Conservation (phyloP, 2,329 filamentous ascomycete genomes). For the Teratosphaeriaceae sp. region DNA sequence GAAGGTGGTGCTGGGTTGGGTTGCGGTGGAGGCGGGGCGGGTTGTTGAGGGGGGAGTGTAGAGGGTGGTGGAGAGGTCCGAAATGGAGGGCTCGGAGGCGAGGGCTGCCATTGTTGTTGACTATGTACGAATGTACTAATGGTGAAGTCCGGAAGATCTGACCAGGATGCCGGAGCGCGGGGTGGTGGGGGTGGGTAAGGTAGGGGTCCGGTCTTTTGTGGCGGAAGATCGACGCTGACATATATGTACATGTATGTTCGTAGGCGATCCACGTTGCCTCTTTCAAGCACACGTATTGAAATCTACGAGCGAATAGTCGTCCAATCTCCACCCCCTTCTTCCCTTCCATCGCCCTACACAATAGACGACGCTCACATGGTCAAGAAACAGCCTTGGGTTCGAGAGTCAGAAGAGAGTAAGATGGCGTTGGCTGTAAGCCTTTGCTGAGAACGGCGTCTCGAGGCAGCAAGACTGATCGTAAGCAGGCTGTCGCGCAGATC, state of each 20-base stretch:
- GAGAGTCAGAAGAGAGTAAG: conserved; percentile 4
- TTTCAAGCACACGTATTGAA: too few species aligned
- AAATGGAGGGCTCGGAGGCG: background rate
- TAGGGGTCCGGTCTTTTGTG: too few species aligned
- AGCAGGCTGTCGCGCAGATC: conserved; percentile 79
- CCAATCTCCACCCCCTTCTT: too few species aligned
- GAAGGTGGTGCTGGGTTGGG: conserved; percentile 25
- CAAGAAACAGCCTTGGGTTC: conserved; percentile 8
- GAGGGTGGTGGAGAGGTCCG: background rate
- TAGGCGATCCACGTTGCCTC: too few species aligned
- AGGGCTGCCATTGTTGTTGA: conserved; percentile 4
- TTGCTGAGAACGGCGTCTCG: background rate
- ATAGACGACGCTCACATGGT: conserved; percentile 5
- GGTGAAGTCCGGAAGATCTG: too few species aligned
- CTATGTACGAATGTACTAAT: too few species aligned
- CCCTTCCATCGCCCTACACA: background rate
- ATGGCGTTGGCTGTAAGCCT: conserved; percentile 22
- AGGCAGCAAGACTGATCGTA: background rate
- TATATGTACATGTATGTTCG: too few species aligned
- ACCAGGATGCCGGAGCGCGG: too few species aligned
- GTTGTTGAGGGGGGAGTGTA: conserved; percentile 9
- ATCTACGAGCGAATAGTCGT: too few species aligned
- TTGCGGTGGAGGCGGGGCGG: conserved; percentile 3
- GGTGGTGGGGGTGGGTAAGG: too few species aligned
- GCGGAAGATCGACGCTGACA: too few species aligned